Evolutionary conservation across 768 basidiomycete species (phyloP).

Genomic region (Lactifluus subvellereus): DNA sequence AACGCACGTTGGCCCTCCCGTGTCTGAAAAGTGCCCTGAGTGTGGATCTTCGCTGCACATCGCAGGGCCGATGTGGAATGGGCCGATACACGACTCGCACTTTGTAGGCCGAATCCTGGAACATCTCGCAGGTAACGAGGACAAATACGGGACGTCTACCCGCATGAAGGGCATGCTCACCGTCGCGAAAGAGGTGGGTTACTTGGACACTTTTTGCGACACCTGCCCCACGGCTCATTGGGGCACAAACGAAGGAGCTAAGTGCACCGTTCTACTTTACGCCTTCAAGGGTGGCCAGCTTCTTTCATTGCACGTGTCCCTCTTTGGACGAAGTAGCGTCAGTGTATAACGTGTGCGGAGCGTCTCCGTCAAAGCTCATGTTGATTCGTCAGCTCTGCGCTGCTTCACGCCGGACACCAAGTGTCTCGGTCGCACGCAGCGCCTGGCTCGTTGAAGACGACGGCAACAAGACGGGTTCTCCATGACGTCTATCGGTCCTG

Average conservation of each 20-base stretch:
- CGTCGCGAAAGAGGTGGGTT: constrained; percentile 74
- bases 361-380: background rate
- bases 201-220: background rate
- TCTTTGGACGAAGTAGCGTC: constrained; percentile 71
- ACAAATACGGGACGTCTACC: constrained; percentile 66
- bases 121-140: constrained; percentile 58
- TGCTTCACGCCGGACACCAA: constrained; percentile 77
- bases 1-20: constrained; percentile 61
- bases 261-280: constrained; percentile 82
- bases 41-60: constrained; percentile 78
- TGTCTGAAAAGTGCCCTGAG: constrained; percentile 67
- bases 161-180: constrained; percentile 97
- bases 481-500: constrained; percentile 84
- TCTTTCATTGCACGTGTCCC: constrained; percentile 78
- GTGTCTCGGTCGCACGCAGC: constrained; percentile 90
- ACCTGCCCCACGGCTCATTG: background rate
- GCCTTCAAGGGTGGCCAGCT: constrained; percentile 68
- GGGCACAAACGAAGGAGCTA: constrained; percentile 53
- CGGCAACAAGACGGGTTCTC: constrained; percentile 62
- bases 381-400: constrained; percentile 58
- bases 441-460: constrained; percentile 87
- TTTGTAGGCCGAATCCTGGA: constrained; percentile 74
- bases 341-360: constrained; percentile 30
- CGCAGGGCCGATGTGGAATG: constrained; percentile 97
- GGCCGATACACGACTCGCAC: constrained; percentile 67